A percentile compares a stretch with the other conserved stretches of the same genome.
Conservation (phyloP, 2,329 filamentous ascomycete species). For the Neofusicoccum parvum region DNA sequence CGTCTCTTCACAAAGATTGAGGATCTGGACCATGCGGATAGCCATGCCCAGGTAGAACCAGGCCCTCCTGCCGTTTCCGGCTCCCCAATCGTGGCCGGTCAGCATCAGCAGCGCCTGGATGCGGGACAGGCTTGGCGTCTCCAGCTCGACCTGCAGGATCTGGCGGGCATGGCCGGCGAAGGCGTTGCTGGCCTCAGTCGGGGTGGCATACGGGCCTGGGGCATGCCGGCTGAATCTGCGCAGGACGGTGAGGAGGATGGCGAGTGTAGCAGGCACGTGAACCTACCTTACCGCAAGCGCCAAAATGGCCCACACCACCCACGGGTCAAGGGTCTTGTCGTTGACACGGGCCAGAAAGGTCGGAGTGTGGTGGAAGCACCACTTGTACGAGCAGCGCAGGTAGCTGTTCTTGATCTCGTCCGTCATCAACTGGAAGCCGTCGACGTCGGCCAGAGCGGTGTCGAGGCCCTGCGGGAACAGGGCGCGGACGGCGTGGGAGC, state of each 20-base stretch:
- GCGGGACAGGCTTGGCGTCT: constrained; percentile 42
- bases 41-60: constrained; percentile 48
- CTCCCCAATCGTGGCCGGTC: constrained; percentile 51
- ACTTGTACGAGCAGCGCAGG: constrained; percentile 44
- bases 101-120: constrained; percentile 46
- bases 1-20: constrained; percentile 42
- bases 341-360: constrained; percentile 42
- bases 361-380: constrained; percentile 46
- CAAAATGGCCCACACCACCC: constrained; percentile 47
- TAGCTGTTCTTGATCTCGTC: constrained; percentile 47
- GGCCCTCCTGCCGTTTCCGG: constrained; percentile 44
- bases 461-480: constrained; percentile 15
- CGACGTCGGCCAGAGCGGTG: constrained; percentile 33
- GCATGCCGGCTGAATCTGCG: constrained; percentile 41
- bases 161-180: constrained; percentile 44
- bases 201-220: constrained; percentile 37
- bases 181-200: constrained; percentile 45
- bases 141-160: constrained; percentile 43
- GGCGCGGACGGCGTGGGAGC: constrained; percentile 25
- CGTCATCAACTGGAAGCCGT: constrained; percentile 42
- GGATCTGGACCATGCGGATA: constrained; percentile 43
- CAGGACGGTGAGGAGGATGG: constrained; percentile 11
- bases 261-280: neutral
- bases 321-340: constrained; percentile 40
- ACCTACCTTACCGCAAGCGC: constrained; percentile 42